Base-by-base conservation (phyloP, 2,329 filamentous ascomycete genomes). In the Talaromyces verruculosus region DNA sequence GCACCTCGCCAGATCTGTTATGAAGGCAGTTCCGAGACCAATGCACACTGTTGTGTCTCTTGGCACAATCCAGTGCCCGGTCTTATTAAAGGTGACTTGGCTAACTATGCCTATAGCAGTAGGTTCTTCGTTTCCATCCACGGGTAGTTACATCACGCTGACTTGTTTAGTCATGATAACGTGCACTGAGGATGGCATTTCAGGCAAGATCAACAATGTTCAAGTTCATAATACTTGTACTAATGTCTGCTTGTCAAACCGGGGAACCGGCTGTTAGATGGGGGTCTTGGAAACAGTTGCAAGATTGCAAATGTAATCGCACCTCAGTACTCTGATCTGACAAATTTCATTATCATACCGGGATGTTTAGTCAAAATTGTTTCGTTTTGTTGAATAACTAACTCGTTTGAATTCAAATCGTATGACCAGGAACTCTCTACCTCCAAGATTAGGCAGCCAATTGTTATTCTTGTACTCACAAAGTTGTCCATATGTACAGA, bases 1-100 rank as follows among this genome's bases (percentile, higher is more conserved):
- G 28, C 58, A 19, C 58, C 58, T 61, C 39, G 58, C 13, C 58
- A 61, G 25, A 61, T 61, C 41, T 61, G 58, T 45, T 61, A 61
- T 22, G 39, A 61, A 35, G 58, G 58, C 41, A 61, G 5, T 25
- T 61, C 58, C 17, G 39, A 61, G 25, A 35, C 25, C 39, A 47
- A 61, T 47, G 25, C 1, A 11, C 47, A 35, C 17, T 61, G 58
- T 15, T 61, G 58, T 61, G 58, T 61, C 28, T 61, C 58, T 37
- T 61, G 41, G 58, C 58, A 61, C 41, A 61, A 61, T n/a, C 11
- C n/a, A 61, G 28, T 61, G n/a, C 41, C 58, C 17, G 25, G 39
- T 8, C 58, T 61, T 47, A 17, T 7, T 15, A 61, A 49, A 45
- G 15, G 5, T 35, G 58, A 61, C 41, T 49, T 61, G 58, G 11